A percentile compares a stretch with the other conserved stretches of the same genome.
Conservation (phyloP, 805 yeast species). For the Lipomyces sp. region DNA sequence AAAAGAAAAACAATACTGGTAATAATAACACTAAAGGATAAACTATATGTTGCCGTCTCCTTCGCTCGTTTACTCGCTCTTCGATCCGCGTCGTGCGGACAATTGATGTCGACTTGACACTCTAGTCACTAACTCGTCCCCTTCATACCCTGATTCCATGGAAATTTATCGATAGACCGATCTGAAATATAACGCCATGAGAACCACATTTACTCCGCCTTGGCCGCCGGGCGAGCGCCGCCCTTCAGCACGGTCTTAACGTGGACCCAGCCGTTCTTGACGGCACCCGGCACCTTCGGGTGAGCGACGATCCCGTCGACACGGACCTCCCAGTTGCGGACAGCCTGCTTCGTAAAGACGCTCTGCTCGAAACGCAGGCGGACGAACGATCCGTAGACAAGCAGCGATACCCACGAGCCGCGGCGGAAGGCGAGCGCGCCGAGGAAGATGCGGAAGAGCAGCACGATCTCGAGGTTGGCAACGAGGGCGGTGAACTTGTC, state of each 20-base stretch:
- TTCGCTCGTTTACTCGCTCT: too few relatives aligned
- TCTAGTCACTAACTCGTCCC: too few relatives aligned
- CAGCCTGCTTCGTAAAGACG: slow-evolving; percentile 61
- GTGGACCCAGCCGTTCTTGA: slow-evolving; percentile 50
- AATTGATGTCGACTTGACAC: too few relatives aligned
- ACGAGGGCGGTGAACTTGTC: slow-evolving; percentile 58
- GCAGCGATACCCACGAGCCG: slow-evolving; percentile 54
- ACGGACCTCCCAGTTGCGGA: slow-evolving; percentile 67
- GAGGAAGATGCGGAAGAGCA: slow-evolving; percentile 42
- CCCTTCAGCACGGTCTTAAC: slow-evolving; percentile 39
- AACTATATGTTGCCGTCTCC: too few relatives aligned
- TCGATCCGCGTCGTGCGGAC: too few relatives aligned
- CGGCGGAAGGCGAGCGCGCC: slow-evolving; percentile 58
- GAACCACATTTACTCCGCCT: slow-evolving; percentile 19
- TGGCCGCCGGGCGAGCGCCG: slow-evolving; percentile 13
- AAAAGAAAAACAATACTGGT: too few relatives aligned
- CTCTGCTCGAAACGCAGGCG: slow-evolving; percentile 77
- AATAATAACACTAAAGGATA: too few relatives aligned
- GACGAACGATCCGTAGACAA: slow-evolving; percentile 58
- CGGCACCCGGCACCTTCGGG: slow-evolving; percentile 51
- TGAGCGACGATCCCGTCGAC: slow-evolving; percentile 55
- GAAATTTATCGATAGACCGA: too few relatives aligned
- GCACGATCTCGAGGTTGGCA: slow-evolving; percentile 54
- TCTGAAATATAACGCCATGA: too few relatives aligned
- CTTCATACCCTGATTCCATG: too few relatives aligned